Percentiles rank a stretch among this genome's conserved stretches.
Conservation (phyloP, 352 stramenopile species). For the Globisporangium cylindrosporum region DNA sequence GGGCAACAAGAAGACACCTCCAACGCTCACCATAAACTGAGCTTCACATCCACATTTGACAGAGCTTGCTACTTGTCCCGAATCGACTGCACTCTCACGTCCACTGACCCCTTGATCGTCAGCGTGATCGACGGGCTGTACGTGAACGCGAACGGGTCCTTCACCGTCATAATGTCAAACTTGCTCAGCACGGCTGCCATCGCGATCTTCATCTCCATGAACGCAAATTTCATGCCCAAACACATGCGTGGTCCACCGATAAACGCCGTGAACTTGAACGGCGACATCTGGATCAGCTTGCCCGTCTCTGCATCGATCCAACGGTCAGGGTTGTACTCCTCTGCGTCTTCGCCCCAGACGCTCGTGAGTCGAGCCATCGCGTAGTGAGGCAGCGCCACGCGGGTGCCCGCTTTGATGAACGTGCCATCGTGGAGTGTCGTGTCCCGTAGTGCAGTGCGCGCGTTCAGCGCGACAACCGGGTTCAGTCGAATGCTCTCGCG, state of each 20-base stretch:
- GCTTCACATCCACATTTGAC: no score
- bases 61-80: no score
- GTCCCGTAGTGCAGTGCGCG: slow-evolving; percentile 30
- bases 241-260: slow-evolving; percentile 41
- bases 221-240: slow-evolving; percentile 38
- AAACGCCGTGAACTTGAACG: slow-evolving; percentile 47
- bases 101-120: slow-evolving; percentile 25
- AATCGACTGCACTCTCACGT: not conserved
- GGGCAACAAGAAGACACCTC: no score
- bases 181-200: slow-evolving; percentile 32
- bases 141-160: slow-evolving; percentile 22
- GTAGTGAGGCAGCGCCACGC: slow-evolving; percentile 41
- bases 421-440: slow-evolving; percentile 49
- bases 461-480: slow-evolving; percentile 36
- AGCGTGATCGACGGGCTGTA: slow-evolving; percentile 29
- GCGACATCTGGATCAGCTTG: slow-evolving; percentile 27
- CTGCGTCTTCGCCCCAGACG: slow-evolving; percentile 44
- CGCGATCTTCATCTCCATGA: slow-evolving; percentile 43
- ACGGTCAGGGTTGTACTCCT: slow-evolving; percentile 45
- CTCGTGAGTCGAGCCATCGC: slow-evolving; percentile 28
- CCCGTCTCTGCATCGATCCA: slow-evolving; percentile 35
- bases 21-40: no score
- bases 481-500: slow-evolving; percentile 52
- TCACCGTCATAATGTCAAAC: slow-evolving; percentile 26
- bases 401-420: slow-evolving; percentile 29